Percentiles rank a stretch among this genome's conserved stretches.
phyloP scores from a whole-genome alignment of 805 yeast species.

The Candida easanensis region DNA sequence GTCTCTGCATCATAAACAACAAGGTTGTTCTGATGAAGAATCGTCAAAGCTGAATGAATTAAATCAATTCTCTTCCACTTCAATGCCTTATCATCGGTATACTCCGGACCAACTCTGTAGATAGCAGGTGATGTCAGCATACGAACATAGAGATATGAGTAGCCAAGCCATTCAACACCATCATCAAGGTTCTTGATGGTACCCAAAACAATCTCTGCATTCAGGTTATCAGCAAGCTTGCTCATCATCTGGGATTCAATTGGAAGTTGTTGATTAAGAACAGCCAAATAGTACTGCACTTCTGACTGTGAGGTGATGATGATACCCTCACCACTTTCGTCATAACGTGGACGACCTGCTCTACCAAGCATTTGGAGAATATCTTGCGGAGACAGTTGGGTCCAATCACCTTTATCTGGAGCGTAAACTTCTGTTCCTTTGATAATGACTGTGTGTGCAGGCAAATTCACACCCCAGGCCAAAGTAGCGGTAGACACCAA shows the following conservation, averaged over 20 bases:
- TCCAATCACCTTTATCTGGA: constrained; percentile 88
- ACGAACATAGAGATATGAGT: constrained; percentile 75
- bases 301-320: constrained; percentile 86
- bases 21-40: constrained; percentile 55
- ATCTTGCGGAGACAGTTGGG: constrained; percentile 91
- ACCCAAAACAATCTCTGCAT: constrained; percentile 85
- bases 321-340: constrained; percentile 88
- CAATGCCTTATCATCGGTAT: constrained; percentile 48
- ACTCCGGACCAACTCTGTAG: constrained; percentile 73
- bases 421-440: constrained; percentile 93
- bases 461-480: constrained; percentile 97
- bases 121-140: constrained; percentile 70
- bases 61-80: constrained; percentile 59
- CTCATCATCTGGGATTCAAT: constrained; percentile 85
- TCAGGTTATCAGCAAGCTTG: constrained; percentile 67
- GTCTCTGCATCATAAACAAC: constrained; percentile 51
- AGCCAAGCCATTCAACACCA: constrained; percentile 77
- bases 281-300: constrained; percentile 82
- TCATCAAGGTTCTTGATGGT: constrained; percentile 56
- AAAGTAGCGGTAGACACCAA: constrained; percentile 88
- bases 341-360: constrained; percentile 96
- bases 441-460: constrained; percentile 91
- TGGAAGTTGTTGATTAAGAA: constrained; percentile 88
- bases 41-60: constrained; percentile 69
- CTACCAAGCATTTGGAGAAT: constrained; percentile 96